Evolutionary conservation across 768 basidiomycete genomes (phyloP), one percentile per base, ranked within the genome.

Genomic region (Pholiota molesta): DNA sequence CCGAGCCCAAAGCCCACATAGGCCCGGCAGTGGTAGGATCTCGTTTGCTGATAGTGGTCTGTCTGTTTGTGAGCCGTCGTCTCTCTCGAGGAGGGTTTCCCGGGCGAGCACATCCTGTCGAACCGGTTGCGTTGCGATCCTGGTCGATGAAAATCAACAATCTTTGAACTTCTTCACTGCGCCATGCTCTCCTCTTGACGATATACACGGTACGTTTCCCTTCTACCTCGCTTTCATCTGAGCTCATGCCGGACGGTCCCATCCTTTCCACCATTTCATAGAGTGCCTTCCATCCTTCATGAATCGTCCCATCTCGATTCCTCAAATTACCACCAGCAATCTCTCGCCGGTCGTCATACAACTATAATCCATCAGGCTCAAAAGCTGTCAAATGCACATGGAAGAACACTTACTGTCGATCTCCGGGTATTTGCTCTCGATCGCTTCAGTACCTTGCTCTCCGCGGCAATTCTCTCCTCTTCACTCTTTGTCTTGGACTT

Each of bases 191-290:
- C 52, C 40, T 60, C 29, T 39, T 17, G 10, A 60, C 29, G 13
- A 11, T 26, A 52, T 60, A 60, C 19, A 52, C 51, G 19, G 52
- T 21, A 31, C 21, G 19, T 17, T 26, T 26, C 17, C 26, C 29
- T 31, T 54, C 52, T 26, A 19, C 40, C 28, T 53, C 51, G 31
- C 59, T 60, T 35, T 60, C 59, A 31, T 60, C 59, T 16, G 59
- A 60, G 31, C 59, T 60, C 59, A 60, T 53, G 14, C 59, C 59
- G 9, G 21, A 39, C 14, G 59, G 51, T 54, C 59, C 59, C 39
- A 60, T 14, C 16, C n/a, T 21, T n/a, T 42, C 40, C 35, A 60
- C 17, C 59, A 60, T 60, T 5, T 54, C 17, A 6, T 17, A 33
- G n/a, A 33, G n/a, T 9, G 37, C 35, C 37, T 28, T n/a, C 59